Base-by-base conservation (phyloP, 805 yeast genomes). In the Teunomyces atbi region DNA sequence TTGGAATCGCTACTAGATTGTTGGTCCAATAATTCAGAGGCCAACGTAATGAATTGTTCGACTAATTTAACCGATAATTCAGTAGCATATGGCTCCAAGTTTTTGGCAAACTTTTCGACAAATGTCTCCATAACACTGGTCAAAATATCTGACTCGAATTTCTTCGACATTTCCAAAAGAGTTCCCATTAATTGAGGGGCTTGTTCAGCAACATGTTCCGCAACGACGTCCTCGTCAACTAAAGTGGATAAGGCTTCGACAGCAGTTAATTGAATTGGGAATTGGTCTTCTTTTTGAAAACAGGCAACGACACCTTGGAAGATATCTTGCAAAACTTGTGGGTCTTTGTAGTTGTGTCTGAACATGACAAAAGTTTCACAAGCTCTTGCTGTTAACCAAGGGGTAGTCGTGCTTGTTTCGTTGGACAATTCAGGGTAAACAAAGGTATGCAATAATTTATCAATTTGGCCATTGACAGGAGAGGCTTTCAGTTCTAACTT, bases 21-120 rank as follows among this genome's bases (percentile, higher is more conserved):
- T 44, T 53, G 49, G 3, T 66, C 70, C 44, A 66, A 57, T 59
- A 70, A 65, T 43, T 91, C 97, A 41, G 73, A 68, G 2, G 91
- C 86, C 21, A 89, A 62, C 52, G 77, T 74, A 58, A 87, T 54
- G 65, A 91, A 89, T 60, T 92, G 97, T 42, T 81, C 81, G 12
- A 84, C 83, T 55, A 86, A 68, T 59, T 82, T 78, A 3, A 61
- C 60, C 23, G 85, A 78, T 67, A 59, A 70, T 53, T 73, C 71
- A 44, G 60, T 60, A 32, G 96, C 92, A 64, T 88, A 92, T 13
- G 99, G 98, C 46, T 66, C 75, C 50, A 73, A 65, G 52, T 69
- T 68, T 23, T 61, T 55, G 3, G 77, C 70, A 49, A 73, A 73
- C 46, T 64, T 70, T 48, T 69, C 73, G 16, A 73, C 77, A 51